A percentile compares a stretch with the other conserved stretches of the same genome.
These are phyloP conservation scores for Biancaea sappan DNA, from an alignment of 306 rosid species.

Conservation along the genomic window DNA sequence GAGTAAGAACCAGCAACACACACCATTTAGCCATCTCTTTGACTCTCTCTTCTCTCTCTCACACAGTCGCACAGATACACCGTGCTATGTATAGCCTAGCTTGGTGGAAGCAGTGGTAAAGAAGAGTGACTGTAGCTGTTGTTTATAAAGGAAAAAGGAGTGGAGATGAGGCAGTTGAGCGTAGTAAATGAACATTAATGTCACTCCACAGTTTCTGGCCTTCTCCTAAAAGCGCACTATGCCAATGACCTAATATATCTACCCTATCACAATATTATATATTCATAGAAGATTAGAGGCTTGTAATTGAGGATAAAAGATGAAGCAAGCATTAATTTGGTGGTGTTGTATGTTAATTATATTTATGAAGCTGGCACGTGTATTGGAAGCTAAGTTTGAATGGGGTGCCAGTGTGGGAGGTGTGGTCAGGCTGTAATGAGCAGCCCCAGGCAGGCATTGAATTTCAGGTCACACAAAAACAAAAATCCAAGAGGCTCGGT, in stretches of 20 bases:
- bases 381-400: too few species aligned
- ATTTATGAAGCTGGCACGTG: neutral
- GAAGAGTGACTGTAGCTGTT: neutral
- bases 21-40: slow-evolving; percentile 54
- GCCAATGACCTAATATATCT: neutral
- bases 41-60: neutral
- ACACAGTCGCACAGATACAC: too few species aligned
- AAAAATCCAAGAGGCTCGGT: too few species aligned
- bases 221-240: neutral
- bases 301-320: neutral
- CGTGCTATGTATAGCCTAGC: too few species aligned
- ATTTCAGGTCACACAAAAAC: too few species aligned
- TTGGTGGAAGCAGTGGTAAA: neutral
- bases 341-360: too few species aligned
- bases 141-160: slow-evolving; percentile 37
- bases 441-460: too few species aligned
- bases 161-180: slow-evolving; percentile 47
- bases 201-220: slow-evolving; percentile 24
- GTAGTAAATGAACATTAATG: slow-evolving; percentile 63
- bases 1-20: slow-evolving; percentile 48
- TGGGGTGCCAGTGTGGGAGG: too few species aligned
- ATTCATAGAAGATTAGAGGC: neutral
- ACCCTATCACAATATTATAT: neutral
- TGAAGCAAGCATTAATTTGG: neutral
- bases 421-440: too few species aligned